Percentiles rank a stretch among this genome's conserved stretches.
These are phyloP conservation scores for Amanita pseudoporphyria DNA, from an alignment of 768 basidiomycete genomes.

Conservation along the genomic window DNA sequence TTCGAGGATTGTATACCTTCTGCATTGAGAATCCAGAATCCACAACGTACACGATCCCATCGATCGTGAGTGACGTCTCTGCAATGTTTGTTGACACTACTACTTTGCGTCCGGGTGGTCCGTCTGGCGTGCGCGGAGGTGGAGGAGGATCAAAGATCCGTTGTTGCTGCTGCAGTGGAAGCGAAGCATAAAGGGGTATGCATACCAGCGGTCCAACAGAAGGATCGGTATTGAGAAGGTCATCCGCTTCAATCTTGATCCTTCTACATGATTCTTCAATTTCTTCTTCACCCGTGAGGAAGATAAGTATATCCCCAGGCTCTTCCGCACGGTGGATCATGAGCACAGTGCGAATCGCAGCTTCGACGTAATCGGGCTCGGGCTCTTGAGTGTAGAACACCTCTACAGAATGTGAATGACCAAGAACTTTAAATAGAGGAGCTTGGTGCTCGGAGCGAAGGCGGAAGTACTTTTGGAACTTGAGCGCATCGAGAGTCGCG, in stretches of 20 bases:
- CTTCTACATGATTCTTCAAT: constrained; percentile 95
- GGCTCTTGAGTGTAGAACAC: constrained; percentile 91
- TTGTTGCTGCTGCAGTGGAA: constrained; percentile 92
- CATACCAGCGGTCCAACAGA: constrained; percentile 82
- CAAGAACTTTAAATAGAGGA: too few relatives aligned
- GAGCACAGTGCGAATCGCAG: constrained; percentile 89
- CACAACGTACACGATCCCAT: constrained; percentile 99
- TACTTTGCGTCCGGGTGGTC: too few relatives aligned
- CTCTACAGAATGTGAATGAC: constrained; percentile 92
- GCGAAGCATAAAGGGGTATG: constrained; percentile 90
- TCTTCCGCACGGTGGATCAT: constrained; percentile 98
- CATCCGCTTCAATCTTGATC: constrained; percentile 88
- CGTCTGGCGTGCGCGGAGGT: constrained; percentile 52
- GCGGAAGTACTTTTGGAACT: too few relatives aligned
- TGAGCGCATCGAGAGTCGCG: too few relatives aligned
- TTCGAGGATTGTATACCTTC: constrained; percentile 96
- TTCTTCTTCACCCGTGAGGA: constrained; percentile 97
- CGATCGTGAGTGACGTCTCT: too few relatives aligned
- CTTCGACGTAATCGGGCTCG: constrained; percentile 94
- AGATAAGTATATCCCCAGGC: constrained; percentile 85
- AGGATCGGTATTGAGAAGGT: constrained; percentile 61
- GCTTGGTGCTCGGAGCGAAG: too few relatives aligned
- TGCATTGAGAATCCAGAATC: constrained; percentile 98
- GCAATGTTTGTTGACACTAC: too few relatives aligned
- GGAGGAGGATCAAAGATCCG: constrained; percentile 93